phyloP scores from a whole-genome alignment of 2,329 filamentous ascomycete species.

The Monosporascus cannonballus region DNA sequence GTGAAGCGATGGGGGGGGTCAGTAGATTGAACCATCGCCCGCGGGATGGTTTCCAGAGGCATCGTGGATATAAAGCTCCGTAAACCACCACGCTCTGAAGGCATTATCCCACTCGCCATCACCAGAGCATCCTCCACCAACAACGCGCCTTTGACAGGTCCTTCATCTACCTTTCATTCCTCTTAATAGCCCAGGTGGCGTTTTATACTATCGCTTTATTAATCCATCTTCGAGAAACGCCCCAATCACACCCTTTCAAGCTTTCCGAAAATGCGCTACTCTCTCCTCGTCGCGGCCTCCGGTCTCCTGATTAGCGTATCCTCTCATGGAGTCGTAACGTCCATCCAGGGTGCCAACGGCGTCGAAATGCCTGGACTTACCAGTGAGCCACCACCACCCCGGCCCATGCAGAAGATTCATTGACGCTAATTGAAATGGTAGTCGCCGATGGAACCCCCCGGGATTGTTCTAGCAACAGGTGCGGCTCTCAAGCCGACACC shows the following conservation, averaged over 20 bases:
- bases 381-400: slow-evolving; percentile 10
- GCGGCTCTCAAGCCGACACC: slow-evolving; percentile 64
- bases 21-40: too few relatives aligned
- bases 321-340: slow-evolving; percentile 25
- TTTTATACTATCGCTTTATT: slow-evolving; percentile 5
- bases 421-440: slow-evolving; percentile 11
- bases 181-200: slow-evolving; percentile 23
- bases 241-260: neutral
- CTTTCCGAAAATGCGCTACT: slow-evolving; percentile 22
- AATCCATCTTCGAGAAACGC: neutral
- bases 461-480: slow-evolving; percentile 55
- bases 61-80: too few relatives aligned
- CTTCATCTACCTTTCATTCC: slow-evolving; percentile 9
- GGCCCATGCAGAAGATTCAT: too few relatives aligned
- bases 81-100: too few relatives aligned
- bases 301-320: slow-evolving; percentile 22
- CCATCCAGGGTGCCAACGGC: slow-evolving; percentile 25
- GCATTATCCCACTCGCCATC: slow-evolving; percentile 3
- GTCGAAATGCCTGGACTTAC: slow-evolving; percentile 26
- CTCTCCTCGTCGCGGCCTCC: slow-evolving; percentile 16
- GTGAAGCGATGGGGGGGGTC: too few relatives aligned
- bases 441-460: slow-evolving; percentile 62
- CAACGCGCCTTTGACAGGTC: slow-evolving; percentile 6
- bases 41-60: too few relatives aligned
- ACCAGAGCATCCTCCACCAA: too few relatives aligned